Percentiles rank a stretch among this genome's conserved stretches.
phyloP scores from a whole-genome alignment of 495 filamentous ascomycete genomes.

The Penicillium coprophilum region DNA sequence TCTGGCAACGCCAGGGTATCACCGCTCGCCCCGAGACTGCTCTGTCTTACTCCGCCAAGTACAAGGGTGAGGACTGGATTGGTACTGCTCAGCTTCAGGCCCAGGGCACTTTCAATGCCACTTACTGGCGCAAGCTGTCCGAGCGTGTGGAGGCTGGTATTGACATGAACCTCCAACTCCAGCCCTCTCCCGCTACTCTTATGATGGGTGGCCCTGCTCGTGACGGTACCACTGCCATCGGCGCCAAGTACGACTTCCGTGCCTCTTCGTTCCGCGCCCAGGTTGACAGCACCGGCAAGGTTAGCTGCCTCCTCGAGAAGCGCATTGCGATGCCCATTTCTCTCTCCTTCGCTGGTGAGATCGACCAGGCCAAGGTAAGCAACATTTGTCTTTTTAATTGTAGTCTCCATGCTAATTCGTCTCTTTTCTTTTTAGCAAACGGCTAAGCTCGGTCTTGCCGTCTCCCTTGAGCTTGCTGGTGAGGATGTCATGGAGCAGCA shows the following conservation, averaged over 20 bases:
- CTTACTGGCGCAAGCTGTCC: slow-evolving; percentile 92
- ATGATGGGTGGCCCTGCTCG: slow-evolving; percentile 73
- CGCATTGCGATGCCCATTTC: slow-evolving; percentile 84
- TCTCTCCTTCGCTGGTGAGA: slow-evolving; percentile 93
- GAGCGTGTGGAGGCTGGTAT: slow-evolving; percentile 96
- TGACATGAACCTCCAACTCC: slow-evolving; percentile 85
- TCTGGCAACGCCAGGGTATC: slow-evolving; percentile 84
- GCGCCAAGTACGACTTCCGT: slow-evolving; percentile 97
- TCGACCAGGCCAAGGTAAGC: slow-evolving; percentile 92
- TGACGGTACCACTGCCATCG: slow-evolving; percentile 86
- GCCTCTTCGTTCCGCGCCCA: slow-evolving; percentile 92
- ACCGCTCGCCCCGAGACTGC: slow-evolving; percentile 79
- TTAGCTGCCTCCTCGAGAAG: slow-evolving; percentile 93
- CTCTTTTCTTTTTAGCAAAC: slow-evolving; percentile 62
- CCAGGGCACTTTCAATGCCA: slow-evolving; percentile 81
- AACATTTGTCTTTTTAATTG: not conserved
- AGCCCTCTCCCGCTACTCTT: slow-evolving; percentile 56
- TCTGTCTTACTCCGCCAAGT: slow-evolving; percentile 83
- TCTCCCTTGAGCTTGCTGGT: slow-evolving; percentile 85
- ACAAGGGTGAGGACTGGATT: slow-evolving; percentile 88
- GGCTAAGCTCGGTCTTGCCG: slow-evolving; percentile 90
- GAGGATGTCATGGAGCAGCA: slow-evolving; percentile 93
- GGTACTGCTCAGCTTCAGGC: slow-evolving; percentile 81
- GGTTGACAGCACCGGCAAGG: slow-evolving; percentile 89
- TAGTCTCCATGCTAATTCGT: slow-evolving; percentile 11